Conservation (phyloP, 2,329 filamentous ascomycete species). For the Ceratocystiopsis brevicomis region DNA sequence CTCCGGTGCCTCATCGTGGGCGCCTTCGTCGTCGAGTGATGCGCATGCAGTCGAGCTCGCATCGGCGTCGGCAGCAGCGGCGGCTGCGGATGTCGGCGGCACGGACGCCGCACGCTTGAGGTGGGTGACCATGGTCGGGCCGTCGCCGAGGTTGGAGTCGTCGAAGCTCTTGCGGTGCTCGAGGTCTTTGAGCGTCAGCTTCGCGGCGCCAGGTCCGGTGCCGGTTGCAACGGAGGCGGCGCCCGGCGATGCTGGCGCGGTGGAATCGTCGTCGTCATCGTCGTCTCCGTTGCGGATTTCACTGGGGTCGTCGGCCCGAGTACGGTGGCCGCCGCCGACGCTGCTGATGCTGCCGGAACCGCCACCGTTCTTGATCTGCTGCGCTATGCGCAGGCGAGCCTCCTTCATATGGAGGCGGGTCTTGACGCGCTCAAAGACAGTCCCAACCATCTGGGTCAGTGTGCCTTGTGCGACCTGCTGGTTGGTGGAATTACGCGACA, state of each 20-base stretch:
- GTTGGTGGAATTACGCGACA: constrained; percentile 84
- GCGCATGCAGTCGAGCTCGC: constrained; percentile 29
- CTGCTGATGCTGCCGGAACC: constrained; percentile 9
- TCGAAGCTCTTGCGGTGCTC: constrained; percentile 51
- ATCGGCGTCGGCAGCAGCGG: constrained; percentile 8
- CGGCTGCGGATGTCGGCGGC: background rate
- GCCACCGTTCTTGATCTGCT: constrained; percentile 32
- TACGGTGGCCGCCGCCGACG: background rate
- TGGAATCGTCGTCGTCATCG: constrained; percentile 16
- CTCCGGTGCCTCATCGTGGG: constrained; percentile 37
- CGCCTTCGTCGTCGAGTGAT: constrained; percentile 31
- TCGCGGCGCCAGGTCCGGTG: constrained; percentile 20
- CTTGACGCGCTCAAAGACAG: constrained; percentile 91
- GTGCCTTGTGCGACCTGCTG: constrained; percentile 96
- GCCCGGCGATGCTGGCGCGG: constrained; percentile 11
- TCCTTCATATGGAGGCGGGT: constrained; percentile 74
- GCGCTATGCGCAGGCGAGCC: constrained; percentile 40
- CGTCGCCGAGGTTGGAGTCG: constrained; percentile 47
- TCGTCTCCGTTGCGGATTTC: constrained; percentile 15
- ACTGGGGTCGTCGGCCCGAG: constrained; percentile 15
- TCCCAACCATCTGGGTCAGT: constrained; percentile 94
- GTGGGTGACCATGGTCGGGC: constrained; percentile 47
- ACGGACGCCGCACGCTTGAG: constrained; percentile 25
- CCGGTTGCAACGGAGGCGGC: constrained; percentile 10
- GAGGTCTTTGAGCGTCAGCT: constrained; percentile 47